Evolutionary conservation across 805 yeast genomes (phyloP).

Genomic region (Priceomyces haplophilus): DNA sequence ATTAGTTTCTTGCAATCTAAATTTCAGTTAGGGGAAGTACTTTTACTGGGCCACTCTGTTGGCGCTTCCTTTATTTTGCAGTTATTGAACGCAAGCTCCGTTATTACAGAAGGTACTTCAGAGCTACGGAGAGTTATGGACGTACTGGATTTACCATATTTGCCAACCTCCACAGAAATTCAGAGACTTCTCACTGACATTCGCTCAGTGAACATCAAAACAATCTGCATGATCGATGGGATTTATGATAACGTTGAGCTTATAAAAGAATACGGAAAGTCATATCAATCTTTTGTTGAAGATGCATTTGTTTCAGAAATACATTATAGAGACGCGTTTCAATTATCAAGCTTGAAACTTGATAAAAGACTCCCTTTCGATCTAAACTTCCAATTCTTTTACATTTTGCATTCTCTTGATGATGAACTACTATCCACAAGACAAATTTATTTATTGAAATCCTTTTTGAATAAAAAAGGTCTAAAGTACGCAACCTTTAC

Average conservation of each 20-base stretch:
- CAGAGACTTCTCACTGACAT: background rate
- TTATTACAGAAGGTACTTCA: conserved; percentile 16
- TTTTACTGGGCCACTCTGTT: conserved; percentile 70
- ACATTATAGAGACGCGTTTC: conserved; percentile 24
- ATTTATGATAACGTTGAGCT: conserved; percentile 56
- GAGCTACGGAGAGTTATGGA: background rate
- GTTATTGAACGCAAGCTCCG: conserved; percentile 28
- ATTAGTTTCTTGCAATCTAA: conserved; percentile 27
- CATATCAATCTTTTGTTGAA: conserved; percentile 52
- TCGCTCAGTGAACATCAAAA: background rate
- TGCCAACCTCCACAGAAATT: background rate
- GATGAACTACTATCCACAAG: conserved; percentile 62
- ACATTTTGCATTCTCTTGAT: conserved; percentile 55
- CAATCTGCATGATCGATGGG: conserved; percentile 54
- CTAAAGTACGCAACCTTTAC: conserved; percentile 9
- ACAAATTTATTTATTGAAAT: conserved; percentile 45
- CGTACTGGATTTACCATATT: background rate
- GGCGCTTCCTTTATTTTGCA: conserved; percentile 71
- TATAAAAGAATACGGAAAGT: conserved; percentile 55
- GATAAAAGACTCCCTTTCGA: conserved; percentile 1
- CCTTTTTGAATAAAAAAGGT: conserved; percentile 25
- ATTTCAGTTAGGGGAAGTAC: conserved; percentile 18
- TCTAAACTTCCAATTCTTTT: conserved; percentile 11
- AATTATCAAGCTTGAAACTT: conserved; percentile 14
- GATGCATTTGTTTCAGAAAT: conserved; percentile 48